Conservation (phyloP, 345 rosid genomes). For the Brassica incana region DNA sequence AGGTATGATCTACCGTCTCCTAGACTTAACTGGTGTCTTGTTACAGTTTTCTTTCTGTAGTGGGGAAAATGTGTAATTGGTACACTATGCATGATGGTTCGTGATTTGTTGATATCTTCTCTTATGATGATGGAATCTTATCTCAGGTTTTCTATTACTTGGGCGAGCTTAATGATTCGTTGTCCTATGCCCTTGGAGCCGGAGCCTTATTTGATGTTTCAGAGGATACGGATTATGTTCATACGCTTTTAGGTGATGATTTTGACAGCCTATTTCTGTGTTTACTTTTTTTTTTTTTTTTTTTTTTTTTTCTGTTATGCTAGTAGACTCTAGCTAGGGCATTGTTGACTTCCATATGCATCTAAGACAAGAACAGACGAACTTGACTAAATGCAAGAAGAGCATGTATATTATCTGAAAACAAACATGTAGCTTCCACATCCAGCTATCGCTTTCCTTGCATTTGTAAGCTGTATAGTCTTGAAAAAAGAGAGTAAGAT, state of each 20-base stretch:
- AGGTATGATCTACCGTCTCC: conserved; percentile 48
- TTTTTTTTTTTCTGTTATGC: not conserved
- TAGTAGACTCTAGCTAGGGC: not conserved
- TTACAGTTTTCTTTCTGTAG: not conserved
- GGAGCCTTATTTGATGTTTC: conserved; percentile 90
- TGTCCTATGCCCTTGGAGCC: conserved; percentile 98
- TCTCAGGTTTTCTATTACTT: conserved; percentile 87
- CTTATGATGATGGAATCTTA: conserved; percentile 6
- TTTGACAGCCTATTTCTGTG: not conserved
- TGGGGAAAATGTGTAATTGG: not conserved
- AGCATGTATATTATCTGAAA: not conserved
- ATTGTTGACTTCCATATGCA: not conserved
- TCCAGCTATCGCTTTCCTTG: not conserved
- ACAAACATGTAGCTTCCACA: not conserved
- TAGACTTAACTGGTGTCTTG: not conserved
- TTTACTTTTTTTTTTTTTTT: not conserved
- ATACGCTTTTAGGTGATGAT: conserved; percentile 84
- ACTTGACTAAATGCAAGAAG: not conserved
- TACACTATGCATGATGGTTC: not conserved
- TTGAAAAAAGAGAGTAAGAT: not conserved
- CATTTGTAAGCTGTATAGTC: not conserved
- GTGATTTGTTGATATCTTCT: no score
- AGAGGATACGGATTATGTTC: conserved; percentile 90
- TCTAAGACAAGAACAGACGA: not conserved
- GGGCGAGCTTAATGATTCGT: conserved; percentile 94